Evolutionary conservation across 805 yeast species (phyloP).

Genomic region (Scheffersomyces amazonensis): DNA sequence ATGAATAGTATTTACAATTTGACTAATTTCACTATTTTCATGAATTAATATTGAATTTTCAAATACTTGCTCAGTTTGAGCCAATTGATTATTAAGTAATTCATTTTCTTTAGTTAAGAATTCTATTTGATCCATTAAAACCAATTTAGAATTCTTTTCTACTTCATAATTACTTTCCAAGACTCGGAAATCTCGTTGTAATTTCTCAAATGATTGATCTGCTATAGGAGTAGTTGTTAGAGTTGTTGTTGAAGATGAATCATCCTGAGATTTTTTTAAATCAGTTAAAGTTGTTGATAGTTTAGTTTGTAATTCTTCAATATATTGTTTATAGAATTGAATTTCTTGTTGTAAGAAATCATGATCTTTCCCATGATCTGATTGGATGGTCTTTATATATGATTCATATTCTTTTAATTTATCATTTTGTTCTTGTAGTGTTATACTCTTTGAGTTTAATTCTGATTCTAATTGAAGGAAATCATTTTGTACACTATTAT

Average conservation of each 20-base stretch:
- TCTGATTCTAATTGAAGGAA: slow-evolving; percentile 30
- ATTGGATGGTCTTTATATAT: slow-evolving; percentile 23
- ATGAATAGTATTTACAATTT: slow-evolving; percentile 9
- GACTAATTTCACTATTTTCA: slow-evolving; percentile 1
- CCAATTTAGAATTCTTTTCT: slow-evolving; percentile 49
- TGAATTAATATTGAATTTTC: slow-evolving; percentile 3
- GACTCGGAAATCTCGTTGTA: slow-evolving; percentile 34
- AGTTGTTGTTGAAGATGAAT: slow-evolving; percentile 4
- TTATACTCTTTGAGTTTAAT: slow-evolving; percentile 17
- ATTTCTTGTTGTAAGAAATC: slow-evolving; percentile 29
- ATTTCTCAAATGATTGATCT: slow-evolving; percentile 11
- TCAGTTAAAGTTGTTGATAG: slow-evolving; percentile 6
- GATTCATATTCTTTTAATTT: slow-evolving; percentile 25
- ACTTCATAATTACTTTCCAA: slow-evolving; percentile 50
- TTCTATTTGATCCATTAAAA: slow-evolving; percentile 55
- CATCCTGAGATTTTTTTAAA: slow-evolving; percentile 5
- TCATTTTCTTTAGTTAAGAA: slow-evolving; percentile 37
- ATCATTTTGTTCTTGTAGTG: slow-evolving; percentile 25
- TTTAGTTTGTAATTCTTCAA: slow-evolving; percentile 29
- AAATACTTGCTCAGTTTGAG: neutral
- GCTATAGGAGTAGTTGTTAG: neutral
- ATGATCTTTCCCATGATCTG: slow-evolving; percentile 23
- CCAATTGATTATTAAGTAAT: slow-evolving; percentile 1
- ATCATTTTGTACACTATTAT: slow-evolving; percentile 22
- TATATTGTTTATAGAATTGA: slow-evolving; percentile 27